Evolutionary conservation across 2,329 filamentous ascomycete genomes (phyloP).

Genomic region (Gliomastix tumulicola): DNA sequence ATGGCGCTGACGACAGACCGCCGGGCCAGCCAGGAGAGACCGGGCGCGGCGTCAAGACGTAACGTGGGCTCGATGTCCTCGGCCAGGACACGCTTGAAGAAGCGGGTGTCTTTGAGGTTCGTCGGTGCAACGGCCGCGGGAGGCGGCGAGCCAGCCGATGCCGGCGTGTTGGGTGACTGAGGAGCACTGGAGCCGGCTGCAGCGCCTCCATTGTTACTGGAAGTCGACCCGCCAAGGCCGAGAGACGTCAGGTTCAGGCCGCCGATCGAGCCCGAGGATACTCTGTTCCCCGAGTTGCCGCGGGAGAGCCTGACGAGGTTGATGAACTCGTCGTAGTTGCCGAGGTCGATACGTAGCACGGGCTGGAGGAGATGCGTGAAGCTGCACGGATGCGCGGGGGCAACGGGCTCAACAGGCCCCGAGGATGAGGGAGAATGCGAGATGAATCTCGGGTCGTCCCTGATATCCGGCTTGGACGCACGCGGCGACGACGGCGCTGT

Average conservation of each 20-base stretch:
- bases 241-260: conserved; percentile 35
- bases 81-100: conserved; percentile 81
- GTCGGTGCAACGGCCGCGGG: conserved; percentile 33
- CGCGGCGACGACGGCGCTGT: conserved; percentile 79
- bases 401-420: conserved; percentile 32
- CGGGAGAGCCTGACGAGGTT: conserved; percentile 65
- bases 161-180: conserved; percentile 51
- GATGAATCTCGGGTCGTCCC: conserved; percentile 31
- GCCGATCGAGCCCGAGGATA: conserved; percentile 62
- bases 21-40: conserved; percentile 87
- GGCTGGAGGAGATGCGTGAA: conserved; percentile 80
- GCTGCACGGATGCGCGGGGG: conserved; percentile 56
- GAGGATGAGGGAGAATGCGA: conserved; percentile 24
- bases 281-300: conserved; percentile 54
- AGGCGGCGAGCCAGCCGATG: conserved; percentile 37
- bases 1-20: conserved; percentile 78
- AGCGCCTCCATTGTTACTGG: conserved; percentile 35
- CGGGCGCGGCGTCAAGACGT: conserved; percentile 80
- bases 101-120: conserved; percentile 81
- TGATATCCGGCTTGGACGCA: conserved; percentile 59
- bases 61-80: conserved; percentile 96
- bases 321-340: conserved; percentile 78
- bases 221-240: conserved; percentile 37
- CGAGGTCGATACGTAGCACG: conserved; percentile 74
- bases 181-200: conserved; percentile 45